phyloP scores from a whole-genome alignment of 257 asterid species.

The Gardenia jasminoides region DNA sequence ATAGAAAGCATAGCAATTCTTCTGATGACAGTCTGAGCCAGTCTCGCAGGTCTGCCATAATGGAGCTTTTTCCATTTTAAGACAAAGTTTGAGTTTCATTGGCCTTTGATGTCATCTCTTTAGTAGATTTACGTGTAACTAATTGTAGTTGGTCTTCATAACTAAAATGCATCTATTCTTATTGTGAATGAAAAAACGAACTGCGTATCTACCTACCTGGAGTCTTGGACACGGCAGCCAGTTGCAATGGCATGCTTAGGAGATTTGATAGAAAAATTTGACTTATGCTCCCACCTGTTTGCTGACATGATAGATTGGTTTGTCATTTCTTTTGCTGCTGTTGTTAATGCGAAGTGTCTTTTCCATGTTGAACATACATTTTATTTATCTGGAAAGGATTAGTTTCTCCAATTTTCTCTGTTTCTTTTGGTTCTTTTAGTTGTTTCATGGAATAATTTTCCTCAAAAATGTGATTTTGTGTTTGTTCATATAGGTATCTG shows the following conservation, averaged over 20 bases:
- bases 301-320: too few relatives aligned
- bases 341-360: background rate
- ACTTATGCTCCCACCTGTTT: background rate
- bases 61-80: background rate
- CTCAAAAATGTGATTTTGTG: background rate
- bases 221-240: background rate
- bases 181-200: background rate
- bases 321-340: background rate
- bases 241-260: background rate
- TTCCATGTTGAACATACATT: background rate
- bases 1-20: constrained; percentile 35
- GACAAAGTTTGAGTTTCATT: background rate
- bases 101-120: background rate
- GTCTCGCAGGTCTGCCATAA: constrained; percentile 49
- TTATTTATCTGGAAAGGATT: background rate
- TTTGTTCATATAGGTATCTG: constrained; percentile 38
- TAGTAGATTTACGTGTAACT: background rate
- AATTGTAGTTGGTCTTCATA: background rate
- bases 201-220: background rate
- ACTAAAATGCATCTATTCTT: background rate
- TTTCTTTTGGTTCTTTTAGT: background rate
- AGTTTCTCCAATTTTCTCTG: background rate
- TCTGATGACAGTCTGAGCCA: constrained; percentile 44
- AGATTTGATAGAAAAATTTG: background rate
- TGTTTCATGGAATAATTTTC: background rate